phyloP scores from a whole-genome alignment of 805 yeast genomes.

The Kluyveromyces nonfermentans region DNA sequence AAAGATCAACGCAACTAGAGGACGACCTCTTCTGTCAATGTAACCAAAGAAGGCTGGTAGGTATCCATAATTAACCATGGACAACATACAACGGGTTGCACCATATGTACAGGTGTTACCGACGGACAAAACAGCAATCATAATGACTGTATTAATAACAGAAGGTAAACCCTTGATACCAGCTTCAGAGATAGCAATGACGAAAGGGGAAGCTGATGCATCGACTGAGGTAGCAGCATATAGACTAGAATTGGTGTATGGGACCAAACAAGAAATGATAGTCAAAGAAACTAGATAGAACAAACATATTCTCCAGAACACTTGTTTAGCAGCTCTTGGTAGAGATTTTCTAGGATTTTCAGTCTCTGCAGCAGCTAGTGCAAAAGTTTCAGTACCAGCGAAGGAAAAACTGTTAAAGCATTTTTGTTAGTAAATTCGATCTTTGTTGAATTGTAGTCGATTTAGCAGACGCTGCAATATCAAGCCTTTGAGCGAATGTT shows the following conservation, averaged over 20 bases:
- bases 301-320: constrained; percentile 44
- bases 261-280: constrained; percentile 39
- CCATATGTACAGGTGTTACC: constrained; percentile 64
- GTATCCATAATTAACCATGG: constrained; percentile 53
- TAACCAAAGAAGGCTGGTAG: constrained; percentile 50
- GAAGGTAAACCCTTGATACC: constrained; percentile 57
- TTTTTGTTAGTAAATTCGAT: not conserved
- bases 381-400: constrained; percentile 43
- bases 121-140: constrained; percentile 58
- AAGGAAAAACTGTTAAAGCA: constrained; percentile 32
- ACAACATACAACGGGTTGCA: constrained; percentile 53
- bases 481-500: not conserved
- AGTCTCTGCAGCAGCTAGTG: constrained; percentile 42
- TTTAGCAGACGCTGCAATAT: not conserved
- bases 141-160: constrained; percentile 57
- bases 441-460: not conserved
- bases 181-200: constrained; percentile 55
- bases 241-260: constrained; percentile 35
- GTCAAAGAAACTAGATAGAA: constrained; percentile 37
- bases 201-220: constrained; percentile 69
- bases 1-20: constrained; percentile 44
- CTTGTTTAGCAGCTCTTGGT: constrained; percentile 45
- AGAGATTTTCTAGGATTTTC: constrained; percentile 36
- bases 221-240: constrained; percentile 41
- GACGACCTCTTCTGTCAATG: constrained; percentile 60